Evolutionary conservation across 192 early-diverging fungal species (phyloP).

Genomic region (Backusella circina): DNA sequence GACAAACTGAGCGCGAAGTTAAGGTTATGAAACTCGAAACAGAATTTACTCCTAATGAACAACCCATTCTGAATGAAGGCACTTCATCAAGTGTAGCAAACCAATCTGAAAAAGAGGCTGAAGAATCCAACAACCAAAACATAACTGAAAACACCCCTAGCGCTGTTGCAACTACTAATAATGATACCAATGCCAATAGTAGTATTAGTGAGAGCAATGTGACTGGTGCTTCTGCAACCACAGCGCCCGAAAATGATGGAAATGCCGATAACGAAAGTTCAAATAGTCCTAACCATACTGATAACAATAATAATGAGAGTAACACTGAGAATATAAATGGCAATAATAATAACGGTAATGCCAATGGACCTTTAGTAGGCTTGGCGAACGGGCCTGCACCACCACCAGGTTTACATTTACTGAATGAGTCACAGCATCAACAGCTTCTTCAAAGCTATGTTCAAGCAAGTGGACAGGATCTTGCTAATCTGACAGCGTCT

Average conservation of each 20-base stretch:
- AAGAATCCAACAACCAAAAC: background rate
- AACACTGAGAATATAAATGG: background rate
- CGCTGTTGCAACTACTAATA: background rate
- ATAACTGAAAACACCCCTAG: background rate
- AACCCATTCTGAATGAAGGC: background rate
- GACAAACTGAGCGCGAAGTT: background rate
- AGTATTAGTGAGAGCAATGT: background rate
- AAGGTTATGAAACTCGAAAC: background rate
- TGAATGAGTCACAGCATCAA: constrained; percentile 24
- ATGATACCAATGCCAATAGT: background rate
- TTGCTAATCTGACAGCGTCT: constrained; percentile 26
- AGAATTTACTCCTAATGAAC: background rate
- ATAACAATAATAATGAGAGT: background rate
- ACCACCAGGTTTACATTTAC: constrained; percentile 9
- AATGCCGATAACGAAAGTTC: background rate
- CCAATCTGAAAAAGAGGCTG: background rate
- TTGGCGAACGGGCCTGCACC: background rate
- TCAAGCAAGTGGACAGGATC: constrained; percentile 29
- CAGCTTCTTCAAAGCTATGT: constrained; percentile 30
- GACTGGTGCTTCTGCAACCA: background rate
- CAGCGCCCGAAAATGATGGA: background rate
- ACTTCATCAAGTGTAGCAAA: background rate
- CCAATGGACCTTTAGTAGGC: background rate
- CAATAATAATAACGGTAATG: background rate
- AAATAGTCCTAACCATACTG: background rate